These are phyloP conservation scores for Fusarium globosum DNA, from an alignment of 2,329 filamentous ascomycete genomes.

Conservation along the genomic window DNA sequence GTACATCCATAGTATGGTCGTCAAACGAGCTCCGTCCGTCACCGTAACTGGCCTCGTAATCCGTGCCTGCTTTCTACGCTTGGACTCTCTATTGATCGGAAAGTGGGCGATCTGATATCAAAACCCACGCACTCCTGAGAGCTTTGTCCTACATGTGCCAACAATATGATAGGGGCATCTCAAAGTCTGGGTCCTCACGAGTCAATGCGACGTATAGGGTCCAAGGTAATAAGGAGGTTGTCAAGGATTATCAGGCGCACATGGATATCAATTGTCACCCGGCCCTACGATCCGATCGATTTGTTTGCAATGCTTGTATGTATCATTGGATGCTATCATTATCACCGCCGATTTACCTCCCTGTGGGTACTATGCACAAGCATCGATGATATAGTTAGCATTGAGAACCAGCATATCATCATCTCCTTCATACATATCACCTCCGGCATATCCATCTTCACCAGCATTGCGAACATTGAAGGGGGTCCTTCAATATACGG, in stretches of 20 bases:
- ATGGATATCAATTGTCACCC: background rate
- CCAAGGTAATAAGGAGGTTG: background rate
- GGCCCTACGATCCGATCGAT: conserved; percentile 4
- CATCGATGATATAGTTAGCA: background rate
- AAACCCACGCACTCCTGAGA: background rate
- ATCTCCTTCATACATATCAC: background rate
- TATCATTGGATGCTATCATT: background rate
- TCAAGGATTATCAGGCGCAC: background rate
- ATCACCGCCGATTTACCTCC: background rate
- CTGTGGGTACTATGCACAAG: background rate
- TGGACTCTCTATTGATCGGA: background rate
- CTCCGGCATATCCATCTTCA: background rate
- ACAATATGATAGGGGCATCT: conserved; percentile 8
- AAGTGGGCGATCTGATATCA: conserved; percentile 1
- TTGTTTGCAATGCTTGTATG: conserved; percentile 1
- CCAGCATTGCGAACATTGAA: background rate
- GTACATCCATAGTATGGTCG: background rate
- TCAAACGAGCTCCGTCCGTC: background rate
- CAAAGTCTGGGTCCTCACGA: background rate
- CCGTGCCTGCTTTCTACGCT: background rate
- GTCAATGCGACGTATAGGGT: background rate
- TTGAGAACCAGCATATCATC: background rate
- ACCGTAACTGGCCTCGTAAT: conserved; percentile 1
- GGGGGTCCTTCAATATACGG: background rate
- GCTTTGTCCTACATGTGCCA: conserved; percentile 1